Evolutionary conservation across 2,329 filamentous ascomycete species (phyloP).

Genomic region (Ceratocystis harringtonii): DNA sequence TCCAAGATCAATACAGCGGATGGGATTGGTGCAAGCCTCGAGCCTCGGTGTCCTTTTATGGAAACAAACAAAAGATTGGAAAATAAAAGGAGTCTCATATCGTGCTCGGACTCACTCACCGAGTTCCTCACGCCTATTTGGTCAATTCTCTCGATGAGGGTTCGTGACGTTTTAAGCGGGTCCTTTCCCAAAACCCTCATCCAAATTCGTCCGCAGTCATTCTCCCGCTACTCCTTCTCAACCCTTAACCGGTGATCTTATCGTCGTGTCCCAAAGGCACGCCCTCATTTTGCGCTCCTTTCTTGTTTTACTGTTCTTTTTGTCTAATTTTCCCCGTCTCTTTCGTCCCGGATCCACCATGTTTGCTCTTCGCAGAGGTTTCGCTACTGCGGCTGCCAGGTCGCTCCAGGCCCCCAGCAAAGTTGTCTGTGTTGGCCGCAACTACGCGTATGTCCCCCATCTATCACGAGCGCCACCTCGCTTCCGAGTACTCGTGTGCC

Average conservation of each 20-base stretch:
- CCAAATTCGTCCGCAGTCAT: background rate
- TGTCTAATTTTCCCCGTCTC: background rate
- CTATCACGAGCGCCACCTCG: background rate
- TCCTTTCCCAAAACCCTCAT: background rate
- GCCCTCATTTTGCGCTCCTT: too few species aligned
- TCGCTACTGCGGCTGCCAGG: constrained; percentile 27
- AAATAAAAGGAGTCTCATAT: too few species aligned
- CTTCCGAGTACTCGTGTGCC: constrained; percentile 17
- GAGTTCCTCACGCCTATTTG: too few species aligned
- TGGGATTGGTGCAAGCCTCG: too few species aligned
- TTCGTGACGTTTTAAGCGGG: constrained; percentile 4
- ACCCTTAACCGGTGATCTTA: background rate
- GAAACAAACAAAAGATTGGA: too few species aligned
- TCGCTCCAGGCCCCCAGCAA: constrained; percentile 47
- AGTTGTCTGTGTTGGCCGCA: constrained; percentile 85
- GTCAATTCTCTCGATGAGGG: background rate
- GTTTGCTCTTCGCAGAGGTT: constrained; percentile 26
- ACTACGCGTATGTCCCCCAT: constrained; percentile 63
- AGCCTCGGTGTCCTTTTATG: too few species aligned
- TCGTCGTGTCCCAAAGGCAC: too few species aligned
- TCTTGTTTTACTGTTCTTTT: background rate
- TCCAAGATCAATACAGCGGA: too few species aligned
- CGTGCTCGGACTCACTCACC: too few species aligned
- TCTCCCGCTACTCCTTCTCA: background rate
- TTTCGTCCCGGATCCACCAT: constrained; percentile 20